Evolutionary conservation across 139 green algal species (phyloP), one percentile per base, ranked within the genome.

Genomic region (Pseudopediastrum boryanum): DNA sequence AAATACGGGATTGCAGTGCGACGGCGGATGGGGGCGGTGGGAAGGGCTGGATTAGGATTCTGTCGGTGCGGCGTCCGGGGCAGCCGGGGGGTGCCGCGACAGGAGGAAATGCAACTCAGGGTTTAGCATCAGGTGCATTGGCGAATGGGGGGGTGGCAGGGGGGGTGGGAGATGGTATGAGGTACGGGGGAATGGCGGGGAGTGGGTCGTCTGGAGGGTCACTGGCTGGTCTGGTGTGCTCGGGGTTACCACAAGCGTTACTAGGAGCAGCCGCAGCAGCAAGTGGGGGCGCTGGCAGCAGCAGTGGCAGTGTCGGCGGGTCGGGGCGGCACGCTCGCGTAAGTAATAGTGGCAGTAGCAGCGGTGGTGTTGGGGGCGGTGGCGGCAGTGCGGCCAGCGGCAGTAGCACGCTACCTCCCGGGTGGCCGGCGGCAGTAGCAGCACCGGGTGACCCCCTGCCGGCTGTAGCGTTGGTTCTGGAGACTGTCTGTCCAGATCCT

Each of bases 401-500:
- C 63, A 70, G 63, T 35, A 36, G 35, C 63, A 21, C 50, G 63
- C 63, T 70, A 66, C 39, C 52, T 13, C 75, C 44, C 38, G 62
- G 75, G 48, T 70, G 62, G 63, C 62, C 62, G 4, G 62, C 75
- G 42, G 59, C 48, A 38, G 59, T 80, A 36, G 33, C 72, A 13
- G 62, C 78, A 44, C 70, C 69, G 38, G 83, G 52, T 71, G 69
- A 43, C n/a, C 69, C 43, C 31, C 48, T 66, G 50, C 75, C 68
- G 16, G 43, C 70, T 13, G 33, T 89, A 50, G 82, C 85, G 62
- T 29, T 93, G 48, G 81, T 87, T 65, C 76, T 94, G 63, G 86
- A 89, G 39, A 84, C 72, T 7, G 84, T 93, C 27, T 64, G 80
- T 23, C 85, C 87, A 9, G 83, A 89, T 36, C 79, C 83, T 5